Evolutionary conservation across 768 basidiomycete genomes (phyloP), one percentile per base, ranked within the genome.

Genomic region (Floccularia luteovirens): DNA sequence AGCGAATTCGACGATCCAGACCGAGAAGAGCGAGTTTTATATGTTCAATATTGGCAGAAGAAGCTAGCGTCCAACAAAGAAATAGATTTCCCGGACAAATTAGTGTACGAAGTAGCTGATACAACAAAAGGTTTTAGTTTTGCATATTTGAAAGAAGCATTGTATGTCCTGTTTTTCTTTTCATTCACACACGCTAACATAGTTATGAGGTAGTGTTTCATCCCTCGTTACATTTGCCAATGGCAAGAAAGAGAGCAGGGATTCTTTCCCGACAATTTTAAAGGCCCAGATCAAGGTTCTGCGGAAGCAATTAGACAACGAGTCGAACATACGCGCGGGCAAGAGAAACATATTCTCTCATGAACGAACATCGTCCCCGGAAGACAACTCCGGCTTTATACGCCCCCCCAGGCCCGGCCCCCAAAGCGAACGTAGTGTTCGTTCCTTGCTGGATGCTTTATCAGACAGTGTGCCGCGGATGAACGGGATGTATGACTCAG

Each of bases 141-240:
- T 55, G 87, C 90, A 0, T 91, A 89, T 58, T 64, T 92, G 50
- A 91, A 93, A 56, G 90, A 91, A 59, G 86, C 77, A 2, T 91
- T 91, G 89, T 91, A 54, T 44, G 85, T 69, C 20, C 13, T 21
- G 25, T n/a, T n/a, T 39, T 14, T 27, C 19, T 23, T 39, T n/a
- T 31, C 14, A 39, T 36, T 22, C 19, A 25, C 12, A 36, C 14
- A 14, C 25, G n/a, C n/a, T n/a, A n/a, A n/a, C n/a, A n/a, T 28
- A 39, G 10, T 11, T 21, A 30, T 20, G 25, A 24, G 40, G 10
- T 46, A 89, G 87, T 52, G 79, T 90, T 13, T 81, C 87, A 3
- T 64, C 80, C 2, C 69, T 90, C n/a, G 77, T 90, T 20, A 68
- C 68, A 8, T 57, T 90, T 12, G 79, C 76, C 4, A 66, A 65